Evolutionary conservation across 805 yeast genomes (phyloP), one percentile per base, ranked within the genome.

Genomic region (Candida nanaspora): DNA sequence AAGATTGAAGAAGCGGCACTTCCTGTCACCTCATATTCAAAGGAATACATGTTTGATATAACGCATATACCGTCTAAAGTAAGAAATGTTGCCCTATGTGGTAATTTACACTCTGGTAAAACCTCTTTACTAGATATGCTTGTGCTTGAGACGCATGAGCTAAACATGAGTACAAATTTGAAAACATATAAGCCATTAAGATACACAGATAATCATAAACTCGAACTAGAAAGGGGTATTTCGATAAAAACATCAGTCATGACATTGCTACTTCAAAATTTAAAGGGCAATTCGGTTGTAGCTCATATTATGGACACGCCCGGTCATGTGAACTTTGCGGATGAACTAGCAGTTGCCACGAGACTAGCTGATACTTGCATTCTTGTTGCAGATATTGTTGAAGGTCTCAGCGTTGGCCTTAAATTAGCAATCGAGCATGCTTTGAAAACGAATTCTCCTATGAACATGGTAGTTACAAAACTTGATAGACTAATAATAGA

Each of bases 401-500:
- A 91, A 56, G 97, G 98, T 0, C 56, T 87, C 4, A 74, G 83
- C 0, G 62, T 71, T n/a, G 67, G 76, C 3, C 68, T 82, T 8
- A 78, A 71, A 47, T 47, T 63, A 13, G 59, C 78, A 0, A 63
- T 88, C 2, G 66, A 72, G 30, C 72, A 73, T 46, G 76, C 82
- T 0, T 49, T 83, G 4, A 54, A 60, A 29, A 65, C 69, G 14
- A 67, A 76, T 26, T 52, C 79, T 2, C 73, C 80, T 0, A 57
- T 91, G 15, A 62, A 70, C 4, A 59, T 89, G 18, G 75, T 86
- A 5, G 46, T 93, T 5, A 89, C 86, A 60, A 93, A 94, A 59
- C 49, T 94, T 8, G 99, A 93, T 57, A 63, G 97, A 44, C 64
- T 93, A n/a, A 70, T 91, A 0, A 53, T 89, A 33, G 98, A 93